Percentiles rank a stretch among this genome's conserved stretches.
Conservation (phyloP, 495 filamentous ascomycete species). For the Penicillium riverlandense region DNA sequence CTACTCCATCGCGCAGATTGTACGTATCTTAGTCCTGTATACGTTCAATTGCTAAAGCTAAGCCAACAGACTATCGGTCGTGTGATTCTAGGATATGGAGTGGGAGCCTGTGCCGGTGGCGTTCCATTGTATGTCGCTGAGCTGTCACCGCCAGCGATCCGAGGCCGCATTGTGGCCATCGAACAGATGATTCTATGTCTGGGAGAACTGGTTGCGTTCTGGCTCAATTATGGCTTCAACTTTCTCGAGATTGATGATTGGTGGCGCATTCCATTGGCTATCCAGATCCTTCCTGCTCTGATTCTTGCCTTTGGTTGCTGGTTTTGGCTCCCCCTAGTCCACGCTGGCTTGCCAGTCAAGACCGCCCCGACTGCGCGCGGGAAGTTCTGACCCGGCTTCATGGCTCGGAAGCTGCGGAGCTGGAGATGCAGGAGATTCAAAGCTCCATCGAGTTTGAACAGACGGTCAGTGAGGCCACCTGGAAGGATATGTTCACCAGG, state of each 20-base stretch:
- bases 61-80: constrained; percentile 30
- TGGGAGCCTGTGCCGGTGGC: constrained; percentile 62
- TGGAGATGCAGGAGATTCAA: constrained; percentile 74
- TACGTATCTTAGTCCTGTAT: neutral
- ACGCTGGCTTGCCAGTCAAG: constrained; percentile 64
- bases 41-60: neutral
- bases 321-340: constrained; percentile 68
- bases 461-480: constrained; percentile 58
- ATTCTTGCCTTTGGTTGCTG: constrained; percentile 57
- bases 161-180: constrained; percentile 62
- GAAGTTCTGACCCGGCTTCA: constrained; percentile 60
- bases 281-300: constrained; percentile 53
- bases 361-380: constrained; percentile 59
- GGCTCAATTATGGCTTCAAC: constrained; percentile 56
- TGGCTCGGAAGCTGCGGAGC: constrained; percentile 44
- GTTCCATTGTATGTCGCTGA: constrained; percentile 67
- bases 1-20: constrained; percentile 50
- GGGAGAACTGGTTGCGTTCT: constrained; percentile 74
- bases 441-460: constrained; percentile 70
- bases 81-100: constrained; percentile 53
- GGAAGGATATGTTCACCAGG: constrained; percentile 55
- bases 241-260: constrained; percentile 48
- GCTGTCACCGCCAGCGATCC: constrained; percentile 42
- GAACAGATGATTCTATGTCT: constrained; percentile 66
- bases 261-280: constrained; percentile 58